phyloP scores from a whole-genome alignment of 2,329 filamentous ascomycete species.

The Colletotrichum sidae region DNA sequence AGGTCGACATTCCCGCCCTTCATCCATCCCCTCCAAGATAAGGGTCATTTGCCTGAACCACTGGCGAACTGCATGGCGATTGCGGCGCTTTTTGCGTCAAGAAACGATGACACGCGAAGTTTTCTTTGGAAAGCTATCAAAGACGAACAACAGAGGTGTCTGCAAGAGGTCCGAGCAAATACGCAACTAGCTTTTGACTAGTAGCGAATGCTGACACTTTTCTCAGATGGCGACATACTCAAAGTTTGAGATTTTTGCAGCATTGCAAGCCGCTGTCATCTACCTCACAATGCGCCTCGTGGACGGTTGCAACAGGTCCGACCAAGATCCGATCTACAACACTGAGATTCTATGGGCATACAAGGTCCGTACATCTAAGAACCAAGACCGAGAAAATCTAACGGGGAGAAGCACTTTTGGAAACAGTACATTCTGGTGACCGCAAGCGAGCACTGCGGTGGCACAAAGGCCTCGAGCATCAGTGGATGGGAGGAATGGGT shows the following conservation, averaged over 20 bases:
- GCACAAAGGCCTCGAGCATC: background rate
- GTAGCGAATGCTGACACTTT: background rate
- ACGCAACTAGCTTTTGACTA: background rate
- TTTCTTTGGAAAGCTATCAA: slow-evolving; percentile 29
- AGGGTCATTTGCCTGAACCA: slow-evolving; percentile 19
- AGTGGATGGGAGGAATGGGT: slow-evolving; percentile 29
- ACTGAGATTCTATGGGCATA: slow-evolving; percentile 24
- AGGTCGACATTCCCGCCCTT: slow-evolving; percentile 33
- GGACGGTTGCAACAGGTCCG: background rate
- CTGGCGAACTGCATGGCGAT: slow-evolving; percentile 33
- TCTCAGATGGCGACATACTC: slow-evolving; percentile 6
- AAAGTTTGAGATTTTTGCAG: slow-evolving; percentile 18
- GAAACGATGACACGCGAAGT: slow-evolving; percentile 15
- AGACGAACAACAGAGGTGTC: slow-evolving; percentile 19
- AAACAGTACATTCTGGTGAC: slow-evolving; percentile 2
- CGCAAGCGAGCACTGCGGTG: background rate
- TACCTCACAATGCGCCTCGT: slow-evolving; percentile 35
- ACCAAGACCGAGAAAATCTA: background rate
- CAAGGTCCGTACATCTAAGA: background rate
- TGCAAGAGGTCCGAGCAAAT: slow-evolving; percentile 11
- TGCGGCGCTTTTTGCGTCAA: slow-evolving; percentile 18
- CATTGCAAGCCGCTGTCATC: slow-evolving; percentile 28
- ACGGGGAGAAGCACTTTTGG: background rate
- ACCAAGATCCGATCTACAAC: slow-evolving; percentile 14
- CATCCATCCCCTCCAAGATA: slow-evolving; percentile 26